Percentiles rank a stretch among this genome's conserved stretches.
Evolutionary conservation across 768 basidiomycete genomes (phyloP).

Genomic region (Strobilomyces echinocephalus): DNA sequence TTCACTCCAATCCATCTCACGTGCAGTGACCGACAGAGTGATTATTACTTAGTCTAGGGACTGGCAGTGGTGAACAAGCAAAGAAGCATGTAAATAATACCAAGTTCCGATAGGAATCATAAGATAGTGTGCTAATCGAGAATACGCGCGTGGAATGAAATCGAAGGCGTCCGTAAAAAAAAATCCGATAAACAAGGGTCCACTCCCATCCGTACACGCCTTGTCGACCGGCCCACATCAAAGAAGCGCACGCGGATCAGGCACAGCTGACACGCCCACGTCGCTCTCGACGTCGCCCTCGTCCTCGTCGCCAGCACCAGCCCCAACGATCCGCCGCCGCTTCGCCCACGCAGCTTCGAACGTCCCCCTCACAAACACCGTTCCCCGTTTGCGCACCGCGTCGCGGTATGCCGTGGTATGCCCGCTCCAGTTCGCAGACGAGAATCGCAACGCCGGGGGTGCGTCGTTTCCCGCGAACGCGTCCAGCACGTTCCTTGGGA

Average conservation of each 20-base stretch:
- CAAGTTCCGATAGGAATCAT: no score
- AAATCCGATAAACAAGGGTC: no score
- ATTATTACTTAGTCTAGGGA: no score
- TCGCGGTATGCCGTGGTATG: slow-evolving; percentile 1
- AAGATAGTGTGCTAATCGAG: no score
- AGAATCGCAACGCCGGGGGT: neutral
- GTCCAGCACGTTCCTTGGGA: neutral
- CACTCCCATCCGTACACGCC: no score
- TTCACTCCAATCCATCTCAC: no score
- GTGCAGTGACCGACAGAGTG: no score
- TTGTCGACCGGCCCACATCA: neutral
- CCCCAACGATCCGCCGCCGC: neutral
- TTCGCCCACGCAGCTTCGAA: neutral
- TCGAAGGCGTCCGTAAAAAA: no score
- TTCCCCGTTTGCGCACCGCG: neutral
- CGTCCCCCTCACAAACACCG: neutral
- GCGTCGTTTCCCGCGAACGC: neutral
- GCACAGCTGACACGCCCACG: neutral
- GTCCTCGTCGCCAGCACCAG: neutral
- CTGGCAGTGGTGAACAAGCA: no score
- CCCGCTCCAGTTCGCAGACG: neutral
- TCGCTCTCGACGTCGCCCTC: neutral
- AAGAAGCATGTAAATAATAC: no score
- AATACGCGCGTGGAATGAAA: no score
- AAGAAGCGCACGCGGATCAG: neutral